phyloP scores from a whole-genome alignment of 108 stramenopile genomes.

The Discostella pseudostelligera region DNA sequence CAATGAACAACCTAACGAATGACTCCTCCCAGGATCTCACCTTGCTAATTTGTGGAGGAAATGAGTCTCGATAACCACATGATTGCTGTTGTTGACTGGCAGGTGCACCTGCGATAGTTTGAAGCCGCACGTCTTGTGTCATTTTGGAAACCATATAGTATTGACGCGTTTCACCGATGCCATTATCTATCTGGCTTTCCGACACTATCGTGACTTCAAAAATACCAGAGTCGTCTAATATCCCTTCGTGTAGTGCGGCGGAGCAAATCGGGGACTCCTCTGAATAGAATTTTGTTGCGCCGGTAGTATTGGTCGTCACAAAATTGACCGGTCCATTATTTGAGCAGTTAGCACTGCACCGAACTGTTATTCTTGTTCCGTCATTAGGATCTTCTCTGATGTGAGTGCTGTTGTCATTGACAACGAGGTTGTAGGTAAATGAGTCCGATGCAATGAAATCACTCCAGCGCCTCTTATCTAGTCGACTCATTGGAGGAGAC shows the following conservation, averaged over 20 bases:
- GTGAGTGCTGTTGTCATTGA: constrained; percentile 50
- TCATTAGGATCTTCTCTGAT: constrained; percentile 76
- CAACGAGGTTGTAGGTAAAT: constrained; percentile 52
- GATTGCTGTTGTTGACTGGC: constrained; percentile 54
- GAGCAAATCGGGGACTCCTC: constrained; percentile 65
- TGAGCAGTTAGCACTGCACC: constrained; percentile 52
- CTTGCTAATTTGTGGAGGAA: constrained; percentile 58
- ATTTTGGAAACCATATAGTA: constrained; percentile 20
- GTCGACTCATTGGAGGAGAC: constrained; percentile 54
- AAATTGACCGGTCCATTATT: constrained; percentile 11
- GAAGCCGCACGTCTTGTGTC: constrained; percentile 43
- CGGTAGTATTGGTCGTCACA: neutral
- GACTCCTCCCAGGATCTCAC: constrained; percentile 9
- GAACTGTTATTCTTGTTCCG: constrained; percentile 62
- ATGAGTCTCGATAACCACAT: constrained; percentile 62
- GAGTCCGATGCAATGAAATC: constrained; percentile 30
- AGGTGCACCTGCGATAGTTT: constrained; percentile 79
- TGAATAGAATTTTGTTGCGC: constrained; percentile 49
- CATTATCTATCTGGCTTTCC: constrained; percentile 6
- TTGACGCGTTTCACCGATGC: constrained; percentile 8
- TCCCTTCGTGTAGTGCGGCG: constrained; percentile 73
- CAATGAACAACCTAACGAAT: neutral
- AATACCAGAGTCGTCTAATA: constrained; percentile 38
- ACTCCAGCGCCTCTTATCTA: constrained; percentile 50
- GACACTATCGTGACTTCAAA: constrained; percentile 50